Evolutionary conservation across 2,329 filamentous ascomycete genomes (phyloP).

Genomic region (Fonsecaea monophora): DNA sequence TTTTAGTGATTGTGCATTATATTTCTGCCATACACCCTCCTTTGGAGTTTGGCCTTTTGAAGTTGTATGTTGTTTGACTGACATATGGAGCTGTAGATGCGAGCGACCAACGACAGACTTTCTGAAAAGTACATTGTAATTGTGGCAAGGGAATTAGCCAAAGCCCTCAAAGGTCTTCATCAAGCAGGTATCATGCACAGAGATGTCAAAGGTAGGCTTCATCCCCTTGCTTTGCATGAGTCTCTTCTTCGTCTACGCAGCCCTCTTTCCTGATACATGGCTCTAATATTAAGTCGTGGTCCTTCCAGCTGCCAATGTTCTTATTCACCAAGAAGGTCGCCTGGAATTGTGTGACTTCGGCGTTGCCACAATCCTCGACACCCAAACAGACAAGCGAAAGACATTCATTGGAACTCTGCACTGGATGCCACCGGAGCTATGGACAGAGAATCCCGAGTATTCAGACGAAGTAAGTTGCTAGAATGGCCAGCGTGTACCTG

Average conservation of each 20-base stretch:
- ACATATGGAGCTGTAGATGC: constrained; percentile 44
- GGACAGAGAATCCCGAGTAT: constrained; percentile 53
- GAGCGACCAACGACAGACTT: constrained; percentile 57
- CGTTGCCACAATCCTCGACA: constrained; percentile 68
- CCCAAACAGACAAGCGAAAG: constrained; percentile 64
- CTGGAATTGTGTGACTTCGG: constrained; percentile 71
- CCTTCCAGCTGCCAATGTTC: constrained; percentile 63
- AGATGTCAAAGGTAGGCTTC: constrained; percentile 65
- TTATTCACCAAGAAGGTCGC: constrained; percentile 68
- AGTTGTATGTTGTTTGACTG: not conserved
- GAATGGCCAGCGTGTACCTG: not conserved
- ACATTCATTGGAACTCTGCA: constrained; percentile 71
- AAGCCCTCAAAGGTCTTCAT: constrained; percentile 67
- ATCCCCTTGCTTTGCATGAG: not conserved
- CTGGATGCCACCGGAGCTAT: constrained; percentile 71
- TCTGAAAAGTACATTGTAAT: constrained; percentile 69
- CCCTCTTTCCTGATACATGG: too few species aligned
- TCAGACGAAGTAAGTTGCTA: constrained; percentile 52
- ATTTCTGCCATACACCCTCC: not conserved
- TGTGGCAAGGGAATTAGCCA: constrained; percentile 68
- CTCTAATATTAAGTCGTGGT: constrained; percentile 11
- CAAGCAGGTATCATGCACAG: constrained; percentile 70
- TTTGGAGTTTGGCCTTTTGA: constrained; percentile 38
- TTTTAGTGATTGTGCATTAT: constrained; percentile 50
- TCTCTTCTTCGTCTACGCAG: not conserved